Evolutionary conservation across 345 rosid genomes (phyloP).

Genomic region (Noccaea bulbosa): DNA sequence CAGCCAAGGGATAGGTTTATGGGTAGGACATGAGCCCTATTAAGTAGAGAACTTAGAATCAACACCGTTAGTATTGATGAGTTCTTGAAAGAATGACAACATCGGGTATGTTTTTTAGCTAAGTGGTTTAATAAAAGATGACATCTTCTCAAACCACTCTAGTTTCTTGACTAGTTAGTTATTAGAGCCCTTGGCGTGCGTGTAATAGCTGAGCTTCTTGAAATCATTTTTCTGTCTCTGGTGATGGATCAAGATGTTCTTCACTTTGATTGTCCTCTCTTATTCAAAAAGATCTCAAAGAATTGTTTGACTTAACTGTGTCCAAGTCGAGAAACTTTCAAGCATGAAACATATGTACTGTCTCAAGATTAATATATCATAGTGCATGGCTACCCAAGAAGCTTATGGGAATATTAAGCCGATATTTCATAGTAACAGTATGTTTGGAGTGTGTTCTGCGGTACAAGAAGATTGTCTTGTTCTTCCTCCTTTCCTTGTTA

Average conservation of each 20-base stretch:
- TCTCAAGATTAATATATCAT: not conserved
- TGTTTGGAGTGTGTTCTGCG: too few species aligned
- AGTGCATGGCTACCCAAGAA: not conserved
- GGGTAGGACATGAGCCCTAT: too few species aligned
- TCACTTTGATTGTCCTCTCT: slow-evolving; percentile 13
- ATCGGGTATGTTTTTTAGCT: too few species aligned
- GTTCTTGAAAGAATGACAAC: too few species aligned
- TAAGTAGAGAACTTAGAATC: too few species aligned
- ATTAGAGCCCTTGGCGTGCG: not conserved
- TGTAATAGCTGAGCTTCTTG: not conserved
- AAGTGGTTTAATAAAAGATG: too few species aligned
- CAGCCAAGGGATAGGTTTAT: too few species aligned
- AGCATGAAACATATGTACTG: not conserved
- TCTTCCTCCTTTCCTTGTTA: not conserved
- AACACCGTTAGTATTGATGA: too few species aligned
- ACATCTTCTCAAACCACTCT: too few species aligned
- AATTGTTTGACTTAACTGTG: not conserved
- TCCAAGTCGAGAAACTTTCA: not conserved
- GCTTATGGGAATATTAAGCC: not conserved
- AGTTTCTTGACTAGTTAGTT: not conserved
- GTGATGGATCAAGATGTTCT: not conserved
- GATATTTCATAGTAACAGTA: not conserved
- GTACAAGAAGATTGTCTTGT: too few species aligned
- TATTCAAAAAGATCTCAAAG: not conserved
- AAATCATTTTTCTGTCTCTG: not conserved